Percentiles rank a stretch among this genome's conserved stretches.
These are phyloP conservation scores for Citrullus mucosospermus DNA, from an alignment of 306 rosid genomes.

Conservation along the genomic window DNA sequence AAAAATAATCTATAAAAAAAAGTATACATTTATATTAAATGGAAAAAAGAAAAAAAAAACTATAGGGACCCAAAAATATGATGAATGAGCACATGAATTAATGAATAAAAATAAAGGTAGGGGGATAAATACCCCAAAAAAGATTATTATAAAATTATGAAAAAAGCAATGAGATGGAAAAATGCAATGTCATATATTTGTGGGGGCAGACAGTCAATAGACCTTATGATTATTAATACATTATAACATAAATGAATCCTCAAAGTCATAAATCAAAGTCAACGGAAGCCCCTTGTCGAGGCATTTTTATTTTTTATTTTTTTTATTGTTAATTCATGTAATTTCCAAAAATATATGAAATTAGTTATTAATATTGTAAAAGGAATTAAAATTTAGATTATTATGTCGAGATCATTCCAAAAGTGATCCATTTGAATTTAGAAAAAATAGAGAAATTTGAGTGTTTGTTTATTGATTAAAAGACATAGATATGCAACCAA, in stretches of 20 bases:
- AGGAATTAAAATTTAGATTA: not conserved
- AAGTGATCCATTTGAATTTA: too few species aligned
- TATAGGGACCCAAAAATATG: not conserved
- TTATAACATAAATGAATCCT: not conserved
- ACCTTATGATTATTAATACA: constrained; percentile 3
- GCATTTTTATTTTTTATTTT: not conserved
- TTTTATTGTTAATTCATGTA: not conserved
- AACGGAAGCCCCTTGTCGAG: not conserved
- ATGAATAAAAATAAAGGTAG: not conserved
- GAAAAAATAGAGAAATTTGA: too few species aligned
- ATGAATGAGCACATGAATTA: constrained; percentile 1
- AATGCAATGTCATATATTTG: not conserved
- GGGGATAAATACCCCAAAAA: not conserved
- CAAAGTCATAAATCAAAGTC: not conserved
- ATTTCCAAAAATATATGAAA: not conserved
- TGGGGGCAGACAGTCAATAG: constrained; percentile 1
- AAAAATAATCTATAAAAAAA: too few species aligned
- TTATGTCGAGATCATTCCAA: not conserved
- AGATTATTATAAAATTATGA: not conserved
- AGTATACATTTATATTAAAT: not conserved
- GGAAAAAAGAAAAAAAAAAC: not conserved
- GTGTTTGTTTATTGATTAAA: too few species aligned
- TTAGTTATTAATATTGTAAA: not conserved
- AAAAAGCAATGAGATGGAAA: not conserved
- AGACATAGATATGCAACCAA: too few species aligned